Conservation (phyloP, 2,329 filamentous ascomycete genomes). For the Septoria petroselini region DNA sequence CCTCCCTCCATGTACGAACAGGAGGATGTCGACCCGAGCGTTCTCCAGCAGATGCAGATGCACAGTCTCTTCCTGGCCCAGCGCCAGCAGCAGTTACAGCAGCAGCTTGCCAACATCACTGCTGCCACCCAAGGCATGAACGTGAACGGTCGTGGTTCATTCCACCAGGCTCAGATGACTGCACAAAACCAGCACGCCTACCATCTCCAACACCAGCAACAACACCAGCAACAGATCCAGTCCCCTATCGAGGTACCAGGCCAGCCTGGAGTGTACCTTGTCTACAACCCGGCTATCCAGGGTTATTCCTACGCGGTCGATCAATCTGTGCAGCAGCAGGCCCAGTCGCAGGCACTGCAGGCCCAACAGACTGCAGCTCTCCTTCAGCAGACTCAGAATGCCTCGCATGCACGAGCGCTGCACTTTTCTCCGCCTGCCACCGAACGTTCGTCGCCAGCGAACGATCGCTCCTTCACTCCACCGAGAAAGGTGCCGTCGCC, state of each 20-base stretch:
- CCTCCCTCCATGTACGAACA: slow-evolving; percentile 73
- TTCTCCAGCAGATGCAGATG: slow-evolving; percentile 84
- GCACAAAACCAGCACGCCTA: slow-evolving; percentile 58
- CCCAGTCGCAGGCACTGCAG: neutral
- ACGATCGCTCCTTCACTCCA: slow-evolving; percentile 62
- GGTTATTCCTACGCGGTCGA: slow-evolving; percentile 80
- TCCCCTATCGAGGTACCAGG: slow-evolving; percentile 63
- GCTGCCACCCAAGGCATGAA: slow-evolving; percentile 74
- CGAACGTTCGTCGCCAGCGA: slow-evolving; percentile 51
- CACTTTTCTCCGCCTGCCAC: slow-evolving; percentile 73
- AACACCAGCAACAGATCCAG: slow-evolving; percentile 65
- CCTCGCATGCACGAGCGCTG: slow-evolving; percentile 50
- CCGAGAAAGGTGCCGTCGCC: slow-evolving; percentile 65
- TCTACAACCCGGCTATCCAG: slow-evolving; percentile 82
- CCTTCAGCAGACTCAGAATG: slow-evolving; percentile 31
- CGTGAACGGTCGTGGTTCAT: slow-evolving; percentile 48
- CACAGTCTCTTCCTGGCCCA: slow-evolving; percentile 91
- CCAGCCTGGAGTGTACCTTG: slow-evolving; percentile 73
- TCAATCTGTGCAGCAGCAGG: slow-evolving; percentile 53
- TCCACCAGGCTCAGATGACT: slow-evolving; percentile 42
- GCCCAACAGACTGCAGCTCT: slow-evolving; percentile 37
- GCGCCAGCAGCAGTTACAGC: slow-evolving; percentile 91
- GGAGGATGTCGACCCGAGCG: slow-evolving; percentile 74
- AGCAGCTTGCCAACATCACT: slow-evolving; percentile 83
- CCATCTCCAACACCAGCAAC: slow-evolving; percentile 43